A percentile compares a stretch with the other conserved stretches of the same genome.
phyloP scores from a whole-genome alignment of 2,329 filamentous ascomycete species.

The Ampelomyces quisqualis region DNA sequence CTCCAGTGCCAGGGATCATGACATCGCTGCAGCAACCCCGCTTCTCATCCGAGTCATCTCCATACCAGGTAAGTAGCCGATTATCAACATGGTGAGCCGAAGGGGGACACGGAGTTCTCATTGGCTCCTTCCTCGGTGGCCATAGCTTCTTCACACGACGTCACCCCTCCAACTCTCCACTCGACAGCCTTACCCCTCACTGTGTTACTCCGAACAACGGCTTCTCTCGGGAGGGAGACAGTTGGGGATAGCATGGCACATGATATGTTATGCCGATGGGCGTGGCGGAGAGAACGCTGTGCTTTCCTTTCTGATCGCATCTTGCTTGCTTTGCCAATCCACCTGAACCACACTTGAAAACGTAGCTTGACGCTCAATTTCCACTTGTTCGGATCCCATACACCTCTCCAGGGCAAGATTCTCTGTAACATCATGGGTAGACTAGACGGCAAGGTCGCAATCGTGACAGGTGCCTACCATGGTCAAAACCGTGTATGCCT shows the following conservation, averaged over 20 bases:
- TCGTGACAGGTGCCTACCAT: slow-evolving; percentile 53
- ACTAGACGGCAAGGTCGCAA: slow-evolving; percentile 57
- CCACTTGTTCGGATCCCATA: too few species aligned
- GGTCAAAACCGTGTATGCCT: slow-evolving; percentile 2
- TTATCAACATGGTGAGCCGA: slow-evolving; percentile 4
- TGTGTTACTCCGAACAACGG: slow-evolving; percentile 7
- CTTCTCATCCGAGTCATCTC: slow-evolving; percentile 7
- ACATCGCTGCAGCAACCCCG: slow-evolving; percentile 21
- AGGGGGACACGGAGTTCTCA: slow-evolving; percentile 4
- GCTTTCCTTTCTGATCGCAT: neutral
- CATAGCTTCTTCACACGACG: slow-evolving; percentile 5
- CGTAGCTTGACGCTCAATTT: too few species aligned
- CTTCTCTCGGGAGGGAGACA: neutral
- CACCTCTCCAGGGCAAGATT: too few species aligned
- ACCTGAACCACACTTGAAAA: neutral
- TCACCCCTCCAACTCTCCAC: slow-evolving; percentile 6
- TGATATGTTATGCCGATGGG: neutral
- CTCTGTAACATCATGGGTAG: slow-evolving; percentile 43
- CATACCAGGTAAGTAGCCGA: slow-evolving; percentile 4
- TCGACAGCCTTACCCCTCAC: slow-evolving; percentile 18
- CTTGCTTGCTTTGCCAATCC: too few species aligned
- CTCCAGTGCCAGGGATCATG: neutral
- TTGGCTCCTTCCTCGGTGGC: slow-evolving; percentile 16
- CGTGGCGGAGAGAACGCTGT: slow-evolving; percentile 10
- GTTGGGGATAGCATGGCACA: slow-evolving; percentile 9